These are phyloP conservation scores for Centrapalus pauciflorus DNA, from an alignment of 129 eudicot species.

Conservation along the genomic window DNA sequence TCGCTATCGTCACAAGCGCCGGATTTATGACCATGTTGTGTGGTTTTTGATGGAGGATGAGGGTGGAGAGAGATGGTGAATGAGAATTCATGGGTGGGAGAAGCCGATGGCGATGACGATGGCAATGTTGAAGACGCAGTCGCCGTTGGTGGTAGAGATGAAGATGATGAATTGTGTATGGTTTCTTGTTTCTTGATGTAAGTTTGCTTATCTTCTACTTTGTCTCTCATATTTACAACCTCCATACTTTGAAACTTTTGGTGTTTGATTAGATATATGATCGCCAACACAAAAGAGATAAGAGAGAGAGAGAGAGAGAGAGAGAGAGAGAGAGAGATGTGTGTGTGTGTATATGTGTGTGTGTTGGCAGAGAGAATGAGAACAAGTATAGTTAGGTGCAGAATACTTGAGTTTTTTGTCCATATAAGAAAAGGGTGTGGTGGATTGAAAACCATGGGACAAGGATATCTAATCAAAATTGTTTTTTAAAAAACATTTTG, in stretches of 20 bases:
- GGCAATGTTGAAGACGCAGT: constrained; percentile 48
- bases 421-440: constrained; percentile 42
- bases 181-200: constrained; percentile 27
- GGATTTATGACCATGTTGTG: constrained; percentile 15
- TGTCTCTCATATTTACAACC: constrained; percentile 34
- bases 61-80: constrained; percentile 82
- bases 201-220: constrained; percentile 21
- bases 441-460: constrained; percentile 36
- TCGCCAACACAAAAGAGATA: constrained; percentile 18
- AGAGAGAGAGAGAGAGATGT: constrained; percentile 17
- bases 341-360: constrained; percentile 14
- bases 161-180: constrained; percentile 21
- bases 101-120: constrained; percentile 55
- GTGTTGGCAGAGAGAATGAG: constrained; percentile 37
- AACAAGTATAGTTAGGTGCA: constrained; percentile 32
- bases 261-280: constrained; percentile 9
- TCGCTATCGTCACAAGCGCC: background rate
- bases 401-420: constrained; percentile 33
- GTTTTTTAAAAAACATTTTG: background rate
- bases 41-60: constrained; percentile 22
- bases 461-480: constrained; percentile 24
- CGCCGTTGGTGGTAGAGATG: constrained; percentile 19
- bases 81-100: constrained; percentile 94
- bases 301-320: too few species aligned
- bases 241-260: constrained; percentile 16